These are phyloP conservation scores for Aureobasidium sp. DNA, from an alignment of 2,329 filamentous ascomycete genomes.

Conservation along the genomic window DNA sequence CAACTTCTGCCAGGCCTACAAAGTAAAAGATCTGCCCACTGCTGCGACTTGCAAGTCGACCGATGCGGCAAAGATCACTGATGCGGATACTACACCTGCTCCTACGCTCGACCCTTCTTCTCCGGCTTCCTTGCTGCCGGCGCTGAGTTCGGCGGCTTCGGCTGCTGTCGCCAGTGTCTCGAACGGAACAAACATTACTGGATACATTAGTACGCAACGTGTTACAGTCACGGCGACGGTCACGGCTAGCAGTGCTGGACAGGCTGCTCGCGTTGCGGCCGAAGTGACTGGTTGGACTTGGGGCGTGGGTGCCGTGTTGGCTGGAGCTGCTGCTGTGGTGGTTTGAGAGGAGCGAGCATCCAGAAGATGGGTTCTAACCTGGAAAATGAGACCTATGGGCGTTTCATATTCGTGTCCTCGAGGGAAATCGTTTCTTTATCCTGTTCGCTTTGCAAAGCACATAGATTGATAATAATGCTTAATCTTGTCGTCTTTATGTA, in stretches of 20 bases:
- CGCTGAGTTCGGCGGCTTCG: neutral
- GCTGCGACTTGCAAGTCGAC: constrained; percentile 28
- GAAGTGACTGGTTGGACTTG: neutral
- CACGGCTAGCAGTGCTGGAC: neutral
- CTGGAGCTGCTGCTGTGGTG: neutral
- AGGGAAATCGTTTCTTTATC: no score
- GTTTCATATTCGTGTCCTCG: no score
- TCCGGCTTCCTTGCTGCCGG: neutral
- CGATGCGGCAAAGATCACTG: neutral
- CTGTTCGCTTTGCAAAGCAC: neutral
- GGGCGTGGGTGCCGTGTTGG: neutral
- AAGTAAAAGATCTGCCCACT: constrained; percentile 31
- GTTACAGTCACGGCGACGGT: constrained; percentile 4
- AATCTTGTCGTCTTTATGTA: neutral
- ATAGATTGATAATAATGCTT: neutral
- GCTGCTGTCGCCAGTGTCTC: neutral
- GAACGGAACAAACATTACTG: neutral
- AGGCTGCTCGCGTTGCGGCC: neutral
- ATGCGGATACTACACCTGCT: neutral
- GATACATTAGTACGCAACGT: neutral
- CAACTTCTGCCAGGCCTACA: constrained; percentile 31
- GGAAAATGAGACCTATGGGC: neutral
- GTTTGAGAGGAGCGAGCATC: neutral
- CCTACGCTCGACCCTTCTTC: neutral
- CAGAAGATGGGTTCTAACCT: neutral